These are phyloP conservation scores for Alternaria hordeiaustralica DNA, from an alignment of 2,329 filamentous ascomycete genomes.

Conservation along the genomic window DNA sequence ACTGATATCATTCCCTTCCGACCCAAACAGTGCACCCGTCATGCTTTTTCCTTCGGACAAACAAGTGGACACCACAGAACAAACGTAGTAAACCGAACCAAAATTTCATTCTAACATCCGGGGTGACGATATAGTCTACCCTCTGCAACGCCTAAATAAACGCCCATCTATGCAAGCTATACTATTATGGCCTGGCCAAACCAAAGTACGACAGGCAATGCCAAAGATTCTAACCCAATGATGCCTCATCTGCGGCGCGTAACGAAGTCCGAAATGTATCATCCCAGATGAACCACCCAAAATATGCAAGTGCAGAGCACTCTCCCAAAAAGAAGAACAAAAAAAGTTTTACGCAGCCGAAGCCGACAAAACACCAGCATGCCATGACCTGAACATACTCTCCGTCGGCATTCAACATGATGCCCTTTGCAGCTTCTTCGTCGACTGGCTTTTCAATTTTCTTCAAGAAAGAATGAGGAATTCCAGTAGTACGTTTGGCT, in stretches of 20 bases:
- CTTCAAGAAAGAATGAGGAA: slow-evolving; percentile 92
- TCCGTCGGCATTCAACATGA: slow-evolving; percentile 98
- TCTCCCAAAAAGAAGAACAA: neutral
- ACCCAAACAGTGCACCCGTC: neutral
- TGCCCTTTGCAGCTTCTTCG: slow-evolving; percentile 83
- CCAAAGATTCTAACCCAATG: neutral
- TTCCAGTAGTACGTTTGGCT: slow-evolving; percentile 95
- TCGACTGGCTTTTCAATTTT: slow-evolving; percentile 90
- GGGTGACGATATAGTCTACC: neutral
- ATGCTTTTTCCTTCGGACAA: neutral
- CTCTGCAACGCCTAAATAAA: neutral
- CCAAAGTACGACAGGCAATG: neutral
- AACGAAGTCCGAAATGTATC: neutral
- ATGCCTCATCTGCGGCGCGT: neutral
- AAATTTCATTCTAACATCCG: neutral
- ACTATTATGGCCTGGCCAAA: neutral
- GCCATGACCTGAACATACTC: slow-evolving; percentile 97
- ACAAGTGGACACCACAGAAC: neutral
- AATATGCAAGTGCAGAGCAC: neutral
- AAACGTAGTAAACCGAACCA: neutral
- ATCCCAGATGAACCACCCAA: neutral
- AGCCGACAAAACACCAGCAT: neutral
- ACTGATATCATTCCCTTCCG: neutral
- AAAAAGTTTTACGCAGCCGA: neutral
- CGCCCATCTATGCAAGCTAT: neutral